A percentile compares a stretch with the other conserved stretches of the same genome.
phyloP scores from a whole-genome alignment of 2,329 filamentous ascomycete species.

The Aureobasidium mangrovei region DNA sequence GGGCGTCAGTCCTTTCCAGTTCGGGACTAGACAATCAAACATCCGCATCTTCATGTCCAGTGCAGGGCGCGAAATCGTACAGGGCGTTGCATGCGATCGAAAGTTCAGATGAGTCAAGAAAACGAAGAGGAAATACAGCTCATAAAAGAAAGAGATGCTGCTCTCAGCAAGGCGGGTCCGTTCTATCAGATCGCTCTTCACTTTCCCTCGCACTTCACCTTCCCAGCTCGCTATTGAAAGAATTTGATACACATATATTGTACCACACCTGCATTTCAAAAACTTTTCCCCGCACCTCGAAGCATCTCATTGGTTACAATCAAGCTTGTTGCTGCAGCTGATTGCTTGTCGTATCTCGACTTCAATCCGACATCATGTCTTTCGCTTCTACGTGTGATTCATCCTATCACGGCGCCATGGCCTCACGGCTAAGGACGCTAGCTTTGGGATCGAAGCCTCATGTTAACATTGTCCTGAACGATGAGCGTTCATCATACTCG shows the following conservation, averaged over 20 bases:
- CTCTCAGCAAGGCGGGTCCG: not conserved
- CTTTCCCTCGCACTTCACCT: conserved; percentile 7
- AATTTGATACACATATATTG: conserved; percentile 3
- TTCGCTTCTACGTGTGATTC: conserved; percentile 7
- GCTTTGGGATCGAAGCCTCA: conserved; percentile 27
- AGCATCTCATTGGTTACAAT: not conserved
- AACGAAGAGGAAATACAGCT: not conserved
- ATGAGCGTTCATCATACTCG: conserved; percentile 40
- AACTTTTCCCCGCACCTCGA: not conserved
- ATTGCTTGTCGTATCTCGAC: conserved; percentile 10
- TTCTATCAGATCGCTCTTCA: conserved; percentile 3
- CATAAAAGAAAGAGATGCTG: not conserved
- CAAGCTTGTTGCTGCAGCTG: not conserved
- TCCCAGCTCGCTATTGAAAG: not conserved
- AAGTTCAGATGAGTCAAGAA: conserved; percentile 7
- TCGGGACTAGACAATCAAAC: not conserved
- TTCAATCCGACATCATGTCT: not conserved
- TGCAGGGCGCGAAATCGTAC: conserved; percentile 3
- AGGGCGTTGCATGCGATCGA: conserved; percentile 6
- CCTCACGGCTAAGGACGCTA: conserved; percentile 9
- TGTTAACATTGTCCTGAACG: conserved; percentile 36
- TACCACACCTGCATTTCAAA: not conserved
- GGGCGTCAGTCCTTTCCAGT: not conserved
- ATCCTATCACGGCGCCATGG: conserved; percentile 11
- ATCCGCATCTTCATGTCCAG: conserved; percentile 6